Evolutionary conservation across 2,329 filamentous ascomycete genomes (phyloP), one percentile per base, ranked within the genome.

Genomic region (Fusarium sp.): DNA sequence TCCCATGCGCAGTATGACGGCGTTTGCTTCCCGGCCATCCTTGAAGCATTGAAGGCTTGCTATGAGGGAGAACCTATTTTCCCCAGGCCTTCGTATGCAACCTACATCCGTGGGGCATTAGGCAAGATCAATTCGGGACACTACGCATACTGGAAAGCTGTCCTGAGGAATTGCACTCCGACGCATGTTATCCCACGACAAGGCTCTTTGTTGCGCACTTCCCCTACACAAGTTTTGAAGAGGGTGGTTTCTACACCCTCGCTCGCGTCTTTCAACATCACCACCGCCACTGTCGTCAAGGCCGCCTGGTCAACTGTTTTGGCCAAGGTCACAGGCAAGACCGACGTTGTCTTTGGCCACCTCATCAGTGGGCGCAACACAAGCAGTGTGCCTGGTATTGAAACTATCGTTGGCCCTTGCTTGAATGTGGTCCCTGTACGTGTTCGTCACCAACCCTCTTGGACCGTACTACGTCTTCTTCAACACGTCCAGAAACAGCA

Each of bases 301-400:
- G 84, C 83, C n/a, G 85, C 85, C 1, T 87, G 85, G 85, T 81
- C 85, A 1, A 73, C 79, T 2, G 82, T 83, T 12, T 75, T 87
- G 6, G 81, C 83, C 4, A 79, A 81, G 10, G 64, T 81, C 27
- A 80, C 84, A 0, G 77, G 80, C n/a, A 80, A 76, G 25, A 68
- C 75, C 1, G 85, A 75, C 20, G 17, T 75, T 6, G 63, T 73
- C 4, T 75, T 75, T 35, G 73, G 73, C 2, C 65, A 75, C 10
- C 57, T 75, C 2, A 75, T 75, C 12, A 75, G 65, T 40, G 73
- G 73, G 4, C 67, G 73, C 14, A 73, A 75, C 6, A 9, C 35
- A 6, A 43, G 12, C 2, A 58, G 25, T 6, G 20, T 75, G 20
- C 65, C 43, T 0, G 58, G 70, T 2, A 71, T 75, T 2, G 70